Conservation (phyloP, 176 grass and related monocot genomes). For the Ensete ventricosum region DNA sequence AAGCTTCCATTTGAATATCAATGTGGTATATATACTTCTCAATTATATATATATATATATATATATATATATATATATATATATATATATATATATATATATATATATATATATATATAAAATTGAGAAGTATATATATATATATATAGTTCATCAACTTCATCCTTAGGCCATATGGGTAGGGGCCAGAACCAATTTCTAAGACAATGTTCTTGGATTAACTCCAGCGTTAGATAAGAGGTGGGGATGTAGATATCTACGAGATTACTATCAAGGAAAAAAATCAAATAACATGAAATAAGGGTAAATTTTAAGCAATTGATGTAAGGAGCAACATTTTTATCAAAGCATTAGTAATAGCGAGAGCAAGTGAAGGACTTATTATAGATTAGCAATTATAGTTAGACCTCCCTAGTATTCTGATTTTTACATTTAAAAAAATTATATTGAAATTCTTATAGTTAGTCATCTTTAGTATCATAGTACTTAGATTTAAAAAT, state of each 20-base stretch:
- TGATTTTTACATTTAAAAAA: rapidly evolving
- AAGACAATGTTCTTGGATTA: neutral
- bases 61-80: neutral
- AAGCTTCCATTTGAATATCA: no score
- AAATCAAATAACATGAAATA: neutral
- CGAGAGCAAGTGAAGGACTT: no score
- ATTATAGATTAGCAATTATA: no score
- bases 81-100: neutral
- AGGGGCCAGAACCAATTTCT: neutral
- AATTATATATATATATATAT: neutral
- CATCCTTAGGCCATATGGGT: neutral
- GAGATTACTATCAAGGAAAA: neutral
- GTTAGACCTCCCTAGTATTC: no score
- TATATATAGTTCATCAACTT: neutral
- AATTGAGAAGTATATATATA: no score
- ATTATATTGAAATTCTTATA: no score
- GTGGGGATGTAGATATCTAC: neutral
- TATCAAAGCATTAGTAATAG: no score
- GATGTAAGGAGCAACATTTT: no score
- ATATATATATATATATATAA: neutral
- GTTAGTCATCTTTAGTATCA: no score
- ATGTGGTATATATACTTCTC: no score
- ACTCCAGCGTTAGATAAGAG: neutral
- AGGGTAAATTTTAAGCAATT: neutral
- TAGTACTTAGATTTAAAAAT: rapidly evolving